Conservation (phyloP, 441 rosid genomes). For the Flueggea neowawraea region DNA sequence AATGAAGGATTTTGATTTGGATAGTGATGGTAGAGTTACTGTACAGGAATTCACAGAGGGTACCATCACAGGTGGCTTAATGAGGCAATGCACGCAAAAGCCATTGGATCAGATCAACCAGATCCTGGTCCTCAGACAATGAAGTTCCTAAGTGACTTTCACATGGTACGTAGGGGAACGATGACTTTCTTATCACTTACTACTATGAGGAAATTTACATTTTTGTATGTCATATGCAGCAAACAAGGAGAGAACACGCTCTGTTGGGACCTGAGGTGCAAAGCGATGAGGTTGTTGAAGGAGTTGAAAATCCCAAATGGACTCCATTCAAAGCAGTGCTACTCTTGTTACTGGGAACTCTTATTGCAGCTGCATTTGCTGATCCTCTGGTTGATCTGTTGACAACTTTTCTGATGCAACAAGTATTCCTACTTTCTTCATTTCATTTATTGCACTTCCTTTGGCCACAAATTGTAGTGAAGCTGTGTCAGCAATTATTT, state of each 20-base stretch:
- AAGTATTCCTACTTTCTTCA: slow-evolving; percentile 89
- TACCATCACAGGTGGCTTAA: slow-evolving; percentile 56
- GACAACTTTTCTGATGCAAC: slow-evolving; percentile 90
- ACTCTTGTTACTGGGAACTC: slow-evolving; percentile 64
- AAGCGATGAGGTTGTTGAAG: slow-evolving; percentile 41
- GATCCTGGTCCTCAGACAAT: slow-evolving; percentile 48
- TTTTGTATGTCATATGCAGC: slow-evolving; percentile 36
- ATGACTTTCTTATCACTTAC: slow-evolving; percentile 6
- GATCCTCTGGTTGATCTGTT: slow-evolving; percentile 91
- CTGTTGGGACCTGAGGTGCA: slow-evolving; percentile 42
- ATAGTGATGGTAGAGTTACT: slow-evolving; percentile 42
- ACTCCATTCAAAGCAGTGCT: slow-evolving; percentile 60
- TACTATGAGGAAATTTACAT: slow-evolving; percentile 3
- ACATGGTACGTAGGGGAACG: slow-evolving; percentile 37
- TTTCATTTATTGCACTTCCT: slow-evolving; percentile 89
- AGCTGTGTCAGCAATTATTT: slow-evolving; percentile 86
- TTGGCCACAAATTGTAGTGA: slow-evolving; percentile 94
- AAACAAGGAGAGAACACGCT: slow-evolving; percentile 54
- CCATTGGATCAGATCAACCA: slow-evolving; percentile 14
- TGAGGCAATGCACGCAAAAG: slow-evolving; percentile 42
- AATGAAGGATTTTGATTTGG: slow-evolving; percentile 68
- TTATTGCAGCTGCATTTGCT: slow-evolving; percentile 87
- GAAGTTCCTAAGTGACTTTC: slow-evolving; percentile 50
- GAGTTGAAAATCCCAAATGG: slow-evolving; percentile 45
- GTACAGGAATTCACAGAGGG: slow-evolving; percentile 54